Evolutionary conservation across 306 rosid species (phyloP), one percentile per base, ranked within the genome.

Genomic region (Benincasa hispida): DNA sequence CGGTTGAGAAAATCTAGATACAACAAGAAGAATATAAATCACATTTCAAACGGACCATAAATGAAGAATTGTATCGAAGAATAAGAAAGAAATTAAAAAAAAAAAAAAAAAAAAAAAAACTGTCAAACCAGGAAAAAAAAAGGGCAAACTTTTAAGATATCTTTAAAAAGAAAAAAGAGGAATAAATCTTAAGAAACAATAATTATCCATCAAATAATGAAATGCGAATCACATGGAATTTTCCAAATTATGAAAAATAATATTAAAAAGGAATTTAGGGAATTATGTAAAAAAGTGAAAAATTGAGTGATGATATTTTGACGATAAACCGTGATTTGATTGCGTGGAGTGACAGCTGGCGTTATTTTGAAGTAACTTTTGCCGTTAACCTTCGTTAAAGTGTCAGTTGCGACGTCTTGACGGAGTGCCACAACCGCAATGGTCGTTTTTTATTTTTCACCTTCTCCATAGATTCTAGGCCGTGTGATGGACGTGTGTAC

Each of bases 341-440:
- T 42, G 37, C 13, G 24, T 70, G 22, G 22, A 47, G 24, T 48
- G 60, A 72, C 60, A 72, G 14, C 76, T 72, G 76, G 76, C 60
- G 17, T 48, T 50, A 32, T 72, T 28, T 17, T 1, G 6, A 18
- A 30, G 27, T 5, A 48, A 72, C 45, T 48, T 50, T 28, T 18
- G 45, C 60, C 76, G 76, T 72, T 17, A 72, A 72, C 18, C 39
- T 27, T 60, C 76, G 76, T 72, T 50, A 72, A 4, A 50, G 6
- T 30, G 60, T 72, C 76, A 60, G 76, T 72, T 50, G 60, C 76
- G 60, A 48, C 76, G 27, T 72, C 76, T 48, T 47, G 17, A 72
- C 76, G 27, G 45, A 25, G 5, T 48, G 60, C 24, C 42, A 8
- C 45, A 25, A 63, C 7, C 7, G 27, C 70, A 72, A 72, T 61